Conservation (phyloP, 2,329 filamentous ascomycete genomes). For the Pseudopithomyces maydicus region DNA sequence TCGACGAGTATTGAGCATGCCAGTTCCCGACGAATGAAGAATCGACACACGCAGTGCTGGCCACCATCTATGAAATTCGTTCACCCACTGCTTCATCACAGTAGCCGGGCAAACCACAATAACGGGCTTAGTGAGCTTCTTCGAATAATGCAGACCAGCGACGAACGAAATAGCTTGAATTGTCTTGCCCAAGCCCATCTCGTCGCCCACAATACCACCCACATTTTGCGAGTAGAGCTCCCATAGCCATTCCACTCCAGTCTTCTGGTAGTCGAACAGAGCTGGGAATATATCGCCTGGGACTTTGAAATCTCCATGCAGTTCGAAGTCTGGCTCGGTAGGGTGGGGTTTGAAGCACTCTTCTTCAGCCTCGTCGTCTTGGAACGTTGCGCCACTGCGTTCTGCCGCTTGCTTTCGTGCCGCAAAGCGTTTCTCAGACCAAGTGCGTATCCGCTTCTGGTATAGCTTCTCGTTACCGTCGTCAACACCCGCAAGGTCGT, state of each 20-base stretch:
- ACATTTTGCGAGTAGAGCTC: constrained; percentile 89
- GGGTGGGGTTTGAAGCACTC: constrained; percentile 91
- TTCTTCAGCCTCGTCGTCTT: constrained; percentile 49
- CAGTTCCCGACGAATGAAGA: constrained; percentile 91
- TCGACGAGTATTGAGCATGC: constrained; percentile 80
- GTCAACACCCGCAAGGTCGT: constrained; percentile 71
- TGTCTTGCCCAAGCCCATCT: constrained; percentile 99
- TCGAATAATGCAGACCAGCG: constrained; percentile 90
- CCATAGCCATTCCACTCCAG: constrained; percentile 93
- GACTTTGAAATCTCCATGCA: constrained; percentile 77
- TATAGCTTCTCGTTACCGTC: constrained; percentile 89
- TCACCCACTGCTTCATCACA: constrained; percentile 96
- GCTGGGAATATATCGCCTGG: constrained; percentile 93
- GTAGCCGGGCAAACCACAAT: constrained; percentile 94
- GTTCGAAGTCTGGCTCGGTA: constrained; percentile 73
- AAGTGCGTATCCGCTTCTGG: constrained; percentile 73
- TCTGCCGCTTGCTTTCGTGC: constrained; percentile 58
- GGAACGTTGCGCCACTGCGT: constrained; percentile 29
- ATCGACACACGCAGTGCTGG: constrained; percentile 97
- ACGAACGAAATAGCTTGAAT: constrained; percentile 81
- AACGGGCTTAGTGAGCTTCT: constrained; percentile 79
- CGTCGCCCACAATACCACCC: constrained; percentile 93
- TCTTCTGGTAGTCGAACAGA: constrained; percentile 96
- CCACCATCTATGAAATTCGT: constrained; percentile 99
- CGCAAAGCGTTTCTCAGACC: constrained; percentile 68